Evolutionary conservation across 1,139 yeast species (phyloP).

Genomic region (Yamadazyma jaroonii): DNA sequence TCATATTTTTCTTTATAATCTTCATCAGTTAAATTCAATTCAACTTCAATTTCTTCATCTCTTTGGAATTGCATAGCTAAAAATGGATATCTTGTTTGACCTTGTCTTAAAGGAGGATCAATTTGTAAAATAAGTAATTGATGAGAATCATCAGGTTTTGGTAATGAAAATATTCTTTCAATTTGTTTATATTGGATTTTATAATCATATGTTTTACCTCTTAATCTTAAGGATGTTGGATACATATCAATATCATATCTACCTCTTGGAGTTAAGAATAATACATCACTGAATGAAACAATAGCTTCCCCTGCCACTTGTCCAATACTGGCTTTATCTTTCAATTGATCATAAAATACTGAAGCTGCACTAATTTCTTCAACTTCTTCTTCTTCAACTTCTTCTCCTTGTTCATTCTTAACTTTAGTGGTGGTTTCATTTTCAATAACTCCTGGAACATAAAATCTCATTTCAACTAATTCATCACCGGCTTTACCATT

Average conservation of each 20-base stretch:
- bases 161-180: constrained; percentile 86
- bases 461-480: constrained; percentile 89
- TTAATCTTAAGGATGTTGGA: constrained; percentile 78
- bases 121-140: constrained; percentile 85
- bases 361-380: constrained; percentile 77
- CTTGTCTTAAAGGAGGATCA: constrained; percentile 88
- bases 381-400: constrained; percentile 40
- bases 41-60: constrained; percentile 91
- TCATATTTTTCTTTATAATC: constrained; percentile 78
- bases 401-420: constrained; percentile 36
- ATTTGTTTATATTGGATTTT: constrained; percentile 89
- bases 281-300: constrained; percentile 85
- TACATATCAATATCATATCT: constrained; percentile 97
- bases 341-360: constrained; percentile 84
- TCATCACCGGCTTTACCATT: constrained; percentile 83
- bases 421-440: constrained; percentile 38
- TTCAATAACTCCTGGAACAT: constrained; percentile 78
- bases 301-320: constrained; percentile 96
- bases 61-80: constrained; percentile 83
- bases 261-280: constrained; percentile 96
- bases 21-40: constrained; percentile 78
- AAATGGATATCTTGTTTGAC: constrained; percentile 95
- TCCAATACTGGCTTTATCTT: constrained; percentile 95
- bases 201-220: constrained; percentile 98
- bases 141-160: constrained; percentile 92